phyloP scores from a whole-genome alignment of 768 basidiomycete species.

The Xanthoconium stramineum region DNA sequence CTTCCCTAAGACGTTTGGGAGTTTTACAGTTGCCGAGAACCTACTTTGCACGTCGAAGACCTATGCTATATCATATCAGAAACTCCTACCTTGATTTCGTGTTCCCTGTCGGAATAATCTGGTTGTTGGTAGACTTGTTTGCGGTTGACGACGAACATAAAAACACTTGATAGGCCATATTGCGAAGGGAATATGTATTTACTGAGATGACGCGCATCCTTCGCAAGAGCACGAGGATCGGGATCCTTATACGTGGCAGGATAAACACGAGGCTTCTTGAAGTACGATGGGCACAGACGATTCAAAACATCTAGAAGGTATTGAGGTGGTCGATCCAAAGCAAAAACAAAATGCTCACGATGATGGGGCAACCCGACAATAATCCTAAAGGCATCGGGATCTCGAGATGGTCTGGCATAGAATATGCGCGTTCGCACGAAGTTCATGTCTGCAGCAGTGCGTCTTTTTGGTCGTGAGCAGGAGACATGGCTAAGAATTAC shows the following conservation, averaged over 20 bases:
- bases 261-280: conserved; percentile 26
- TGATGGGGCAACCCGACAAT: conserved; percentile 63
- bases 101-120: conserved; percentile 60
- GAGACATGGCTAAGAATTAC: not conserved
- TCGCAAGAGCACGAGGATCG: conserved; percentile 45
- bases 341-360: conserved; percentile 43
- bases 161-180: conserved; percentile 63
- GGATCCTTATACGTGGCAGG: conserved; percentile 38
- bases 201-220: conserved; percentile 58
- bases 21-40: conserved; percentile 56
- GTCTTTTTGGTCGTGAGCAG: conserved; percentile 27
- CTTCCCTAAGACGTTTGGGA: conserved; percentile 64
- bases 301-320: conserved; percentile 60
- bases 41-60: conserved; percentile 15
- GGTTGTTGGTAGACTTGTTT: conserved; percentile 37
- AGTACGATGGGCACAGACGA: conserved; percentile 45
- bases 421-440: conserved; percentile 60
- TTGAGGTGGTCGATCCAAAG: not conserved
- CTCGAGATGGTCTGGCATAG: conserved; percentile 57
- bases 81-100: conserved; percentile 60
- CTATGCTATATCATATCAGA: not conserved
- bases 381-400: conserved; percentile 48
- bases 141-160: conserved; percentile 30
- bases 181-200: conserved; percentile 88
- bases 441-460: conserved; percentile 47